phyloP scores from a whole-genome alignment of 2,329 filamentous ascomycete genomes.

The Sphaerostilbella broomeana region DNA sequence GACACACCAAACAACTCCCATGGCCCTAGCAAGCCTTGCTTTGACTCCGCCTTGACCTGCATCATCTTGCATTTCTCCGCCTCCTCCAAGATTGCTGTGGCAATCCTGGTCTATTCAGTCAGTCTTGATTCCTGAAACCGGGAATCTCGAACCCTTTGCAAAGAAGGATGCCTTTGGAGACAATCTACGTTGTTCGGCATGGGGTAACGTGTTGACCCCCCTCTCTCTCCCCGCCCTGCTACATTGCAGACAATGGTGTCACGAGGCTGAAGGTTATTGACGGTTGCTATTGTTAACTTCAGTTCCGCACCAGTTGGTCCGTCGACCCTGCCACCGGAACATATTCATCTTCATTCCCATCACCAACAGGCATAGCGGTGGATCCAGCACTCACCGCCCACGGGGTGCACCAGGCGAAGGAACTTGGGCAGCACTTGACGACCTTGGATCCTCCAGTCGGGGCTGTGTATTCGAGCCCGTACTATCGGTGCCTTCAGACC shows the following conservation, averaged over 20 bases:
- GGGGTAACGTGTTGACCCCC: slow-evolving; percentile 48
- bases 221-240: slow-evolving; percentile 11
- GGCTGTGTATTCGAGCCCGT: slow-evolving; percentile 75
- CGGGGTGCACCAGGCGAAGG: slow-evolving; percentile 73
- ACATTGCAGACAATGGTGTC: slow-evolving; percentile 12
- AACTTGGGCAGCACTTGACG: slow-evolving; percentile 63
- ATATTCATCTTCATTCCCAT: slow-evolving; percentile 66
- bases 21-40: slow-evolving; percentile 9
- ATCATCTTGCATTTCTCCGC: slow-evolving; percentile 7
- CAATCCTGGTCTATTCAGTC: background rate
- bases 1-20: slow-evolving; percentile 1
- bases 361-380: slow-evolving; percentile 80
- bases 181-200: slow-evolving; percentile 68
- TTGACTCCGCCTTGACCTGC: slow-evolving; percentile 4
- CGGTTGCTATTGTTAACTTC: slow-evolving; percentile 17
- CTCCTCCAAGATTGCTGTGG: background rate
- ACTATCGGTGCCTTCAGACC: slow-evolving; percentile 83
- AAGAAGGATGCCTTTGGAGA: slow-evolving; percentile 55
- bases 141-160: background rate
- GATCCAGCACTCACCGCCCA: slow-evolving; percentile 85
- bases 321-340: slow-evolving; percentile 74
- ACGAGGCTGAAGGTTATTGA: slow-evolving; percentile 15
- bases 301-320: slow-evolving; percentile 89
- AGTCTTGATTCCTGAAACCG: background rate
- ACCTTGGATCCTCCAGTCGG: slow-evolving; percentile 61